Conservation (phyloP, 768 basidiomycete species). For the Calocera viscosa region DNA sequence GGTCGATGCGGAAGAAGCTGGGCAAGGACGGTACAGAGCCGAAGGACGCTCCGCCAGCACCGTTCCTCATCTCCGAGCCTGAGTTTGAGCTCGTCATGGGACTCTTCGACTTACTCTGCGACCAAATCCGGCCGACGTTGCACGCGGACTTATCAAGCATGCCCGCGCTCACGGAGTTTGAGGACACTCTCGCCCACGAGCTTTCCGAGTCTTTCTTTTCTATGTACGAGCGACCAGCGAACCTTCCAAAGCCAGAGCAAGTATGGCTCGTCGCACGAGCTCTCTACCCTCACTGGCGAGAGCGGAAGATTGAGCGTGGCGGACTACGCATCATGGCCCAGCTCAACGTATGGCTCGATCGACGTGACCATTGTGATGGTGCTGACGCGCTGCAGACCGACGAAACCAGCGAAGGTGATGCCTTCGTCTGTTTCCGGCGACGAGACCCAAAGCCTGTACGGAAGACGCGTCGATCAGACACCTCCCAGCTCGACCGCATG, state of each 20-base stretch:
- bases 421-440: slow-evolving; percentile 93
- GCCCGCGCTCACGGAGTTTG: slow-evolving; percentile 48
- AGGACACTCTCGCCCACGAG: slow-evolving; percentile 44
- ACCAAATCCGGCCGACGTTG: slow-evolving; percentile 78
- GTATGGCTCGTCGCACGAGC: slow-evolving; percentile 57
- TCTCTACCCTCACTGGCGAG: slow-evolving; percentile 83
- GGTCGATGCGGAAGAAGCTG: slow-evolving; percentile 6
- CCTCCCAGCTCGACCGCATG: slow-evolving; percentile 79
- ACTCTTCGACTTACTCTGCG: slow-evolving; percentile 79
- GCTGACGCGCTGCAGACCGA: slow-evolving; percentile 44
- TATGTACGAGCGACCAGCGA: slow-evolving; percentile 50
- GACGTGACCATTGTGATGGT: slow-evolving; percentile 1
- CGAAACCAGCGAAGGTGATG: slow-evolving; percentile 76
- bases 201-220: slow-evolving; percentile 56
- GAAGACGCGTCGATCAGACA: slow-evolving; percentile 87
- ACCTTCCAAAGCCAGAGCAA: slow-evolving; percentile 50
- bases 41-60: slow-evolving; percentile 8
- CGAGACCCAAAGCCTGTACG: slow-evolving; percentile 88
- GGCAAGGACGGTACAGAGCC: background rate
- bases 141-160: slow-evolving; percentile 44
- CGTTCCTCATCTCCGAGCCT: slow-evolving; percentile 65
- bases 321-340: slow-evolving; percentile 78
- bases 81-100: slow-evolving; percentile 95
- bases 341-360: slow-evolving; percentile 57
- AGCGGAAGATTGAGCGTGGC: slow-evolving; percentile 61